A percentile compares a stretch with the other conserved stretches of the same genome.
Conservation (phyloP, 768 basidiomycete genomes). For the Russula brevipes region DNA sequence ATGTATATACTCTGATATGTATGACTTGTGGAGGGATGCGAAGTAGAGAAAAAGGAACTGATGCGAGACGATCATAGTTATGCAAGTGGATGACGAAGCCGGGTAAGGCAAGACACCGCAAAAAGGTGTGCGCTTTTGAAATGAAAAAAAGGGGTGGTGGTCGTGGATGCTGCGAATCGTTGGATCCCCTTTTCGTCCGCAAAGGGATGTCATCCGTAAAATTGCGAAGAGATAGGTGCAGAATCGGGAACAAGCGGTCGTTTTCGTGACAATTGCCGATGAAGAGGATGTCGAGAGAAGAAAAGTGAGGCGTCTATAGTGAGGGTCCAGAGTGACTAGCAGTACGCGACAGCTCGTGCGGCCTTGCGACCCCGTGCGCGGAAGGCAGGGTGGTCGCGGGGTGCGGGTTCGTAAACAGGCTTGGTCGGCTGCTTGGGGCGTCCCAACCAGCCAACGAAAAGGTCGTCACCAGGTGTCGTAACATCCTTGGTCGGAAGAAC, state of each 20-base stretch:
- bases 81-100: conserved; percentile 14
- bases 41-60: not conserved
- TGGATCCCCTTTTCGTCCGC: conserved; percentile 21
- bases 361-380: conserved; percentile 42
- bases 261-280: conserved; percentile 12
- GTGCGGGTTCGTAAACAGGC: conserved; percentile 5
- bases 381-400: conserved; percentile 35
- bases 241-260: conserved; percentile 9
- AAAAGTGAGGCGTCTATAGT: conserved; percentile 17
- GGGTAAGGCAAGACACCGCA: conserved; percentile 7
- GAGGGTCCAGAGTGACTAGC: conserved; percentile 29
- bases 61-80: conserved; percentile 22
- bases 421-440: conserved; percentile 1
- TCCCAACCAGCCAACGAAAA: conserved; percentile 17
- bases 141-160: not conserved
- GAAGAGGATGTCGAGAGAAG: conserved; percentile 7
- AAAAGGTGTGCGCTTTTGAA: conserved; percentile 12
- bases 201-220: conserved; percentile 9
- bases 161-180: not conserved
- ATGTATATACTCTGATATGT: conserved; percentile 26
- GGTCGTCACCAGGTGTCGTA: not conserved
- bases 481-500: conserved; percentile 19
- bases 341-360: conserved; percentile 32
- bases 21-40: conserved; percentile 14
- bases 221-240: not conserved